phyloP scores from a whole-genome alignment of 2,329 filamentous ascomycete genomes.

The Bipolaris victoriae region DNA sequence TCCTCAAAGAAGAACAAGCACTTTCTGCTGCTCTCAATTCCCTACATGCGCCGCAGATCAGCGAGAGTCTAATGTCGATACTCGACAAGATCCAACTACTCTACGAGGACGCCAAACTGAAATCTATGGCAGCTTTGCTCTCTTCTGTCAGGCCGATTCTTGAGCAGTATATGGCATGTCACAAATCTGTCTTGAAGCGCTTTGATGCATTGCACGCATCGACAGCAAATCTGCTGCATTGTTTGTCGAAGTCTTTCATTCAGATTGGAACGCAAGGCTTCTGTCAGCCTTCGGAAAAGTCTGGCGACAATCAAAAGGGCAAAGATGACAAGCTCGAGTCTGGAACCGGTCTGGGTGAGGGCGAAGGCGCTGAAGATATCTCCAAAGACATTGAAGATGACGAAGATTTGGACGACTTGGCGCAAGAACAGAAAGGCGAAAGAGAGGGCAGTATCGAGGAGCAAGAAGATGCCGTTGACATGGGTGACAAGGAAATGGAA shows the following conservation, averaged over 20 bases:
- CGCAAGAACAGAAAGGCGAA: constrained; percentile 75
- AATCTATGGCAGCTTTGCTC: constrained; percentile 63
- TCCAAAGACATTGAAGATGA: constrained; percentile 96
- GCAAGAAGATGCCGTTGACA: constrained; percentile 85
- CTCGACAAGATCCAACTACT: constrained; percentile 56
- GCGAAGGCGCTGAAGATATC: constrained; percentile 94
- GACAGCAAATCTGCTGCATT: constrained; percentile 75
- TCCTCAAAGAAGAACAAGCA: constrained; percentile 58
- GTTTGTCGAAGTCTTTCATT: constrained; percentile 76
- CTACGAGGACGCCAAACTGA: constrained; percentile 49
- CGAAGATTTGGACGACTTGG: constrained; percentile 89
- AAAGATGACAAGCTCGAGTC: constrained; percentile 82
- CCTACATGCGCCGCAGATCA: constrained; percentile 65
- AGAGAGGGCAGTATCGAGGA: constrained; percentile 72
- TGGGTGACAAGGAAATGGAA: constrained; percentile 90
- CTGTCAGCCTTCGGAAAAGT: constrained; percentile 85
- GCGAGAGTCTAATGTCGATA: constrained; percentile 52
- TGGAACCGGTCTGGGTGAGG: constrained; percentile 92
- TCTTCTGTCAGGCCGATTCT: constrained; percentile 72
- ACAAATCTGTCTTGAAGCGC: constrained; percentile 62
- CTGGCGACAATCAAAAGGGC: constrained; percentile 66
- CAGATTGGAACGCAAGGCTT: constrained; percentile 85
- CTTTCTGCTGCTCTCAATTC: constrained; percentile 58
- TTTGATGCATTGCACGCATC: constrained; percentile 71
- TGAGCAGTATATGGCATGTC: constrained; percentile 71